These are phyloP conservation scores for Mortierella claussenii DNA, from an alignment of 192 early-diverging fungal species.

Conservation along the genomic window DNA sequence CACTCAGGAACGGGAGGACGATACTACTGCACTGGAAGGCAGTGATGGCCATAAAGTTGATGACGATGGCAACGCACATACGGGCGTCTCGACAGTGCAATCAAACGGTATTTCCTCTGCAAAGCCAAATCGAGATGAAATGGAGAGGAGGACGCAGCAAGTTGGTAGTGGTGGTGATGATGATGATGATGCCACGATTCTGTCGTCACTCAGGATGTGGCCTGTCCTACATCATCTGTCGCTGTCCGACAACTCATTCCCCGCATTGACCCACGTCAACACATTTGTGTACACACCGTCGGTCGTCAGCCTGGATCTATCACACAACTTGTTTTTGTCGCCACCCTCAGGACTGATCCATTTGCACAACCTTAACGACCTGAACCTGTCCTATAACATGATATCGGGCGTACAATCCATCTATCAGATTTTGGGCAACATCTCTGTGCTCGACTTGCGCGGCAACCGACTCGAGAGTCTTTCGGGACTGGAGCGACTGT, in stretches of 20 bases:
- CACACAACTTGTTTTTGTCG: constrained; percentile 62
- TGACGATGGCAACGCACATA: neutral
- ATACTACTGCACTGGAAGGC: neutral
- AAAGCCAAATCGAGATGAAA: too few relatives aligned
- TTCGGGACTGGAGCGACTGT: constrained; percentile 65
- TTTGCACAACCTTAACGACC: constrained; percentile 58
- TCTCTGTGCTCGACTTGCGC: constrained; percentile 59
- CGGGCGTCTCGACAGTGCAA: neutral
- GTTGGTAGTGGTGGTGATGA: constrained; percentile 1
- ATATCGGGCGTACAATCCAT: constrained; percentile 61
- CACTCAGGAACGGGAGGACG: neutral
- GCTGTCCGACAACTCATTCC: constrained; percentile 62
- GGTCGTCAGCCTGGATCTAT: constrained; percentile 60
- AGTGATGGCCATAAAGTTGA: neutral
- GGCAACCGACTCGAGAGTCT: constrained; percentile 63
- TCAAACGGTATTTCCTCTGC: neutral
- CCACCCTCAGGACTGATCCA: constrained; percentile 56
- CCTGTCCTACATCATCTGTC: constrained; percentile 54
- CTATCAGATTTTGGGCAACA: constrained; percentile 63
- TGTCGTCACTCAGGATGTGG: constrained; percentile 53
- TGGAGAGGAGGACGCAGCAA: too few relatives aligned
- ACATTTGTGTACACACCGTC: constrained; percentile 52
- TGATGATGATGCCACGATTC: constrained; percentile 17
- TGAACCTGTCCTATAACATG: constrained; percentile 70
- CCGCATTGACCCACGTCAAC: constrained; percentile 47